Conservation (phyloP, 1,284 basidiomycete genomes). For the Golubevia sp. region DNA sequence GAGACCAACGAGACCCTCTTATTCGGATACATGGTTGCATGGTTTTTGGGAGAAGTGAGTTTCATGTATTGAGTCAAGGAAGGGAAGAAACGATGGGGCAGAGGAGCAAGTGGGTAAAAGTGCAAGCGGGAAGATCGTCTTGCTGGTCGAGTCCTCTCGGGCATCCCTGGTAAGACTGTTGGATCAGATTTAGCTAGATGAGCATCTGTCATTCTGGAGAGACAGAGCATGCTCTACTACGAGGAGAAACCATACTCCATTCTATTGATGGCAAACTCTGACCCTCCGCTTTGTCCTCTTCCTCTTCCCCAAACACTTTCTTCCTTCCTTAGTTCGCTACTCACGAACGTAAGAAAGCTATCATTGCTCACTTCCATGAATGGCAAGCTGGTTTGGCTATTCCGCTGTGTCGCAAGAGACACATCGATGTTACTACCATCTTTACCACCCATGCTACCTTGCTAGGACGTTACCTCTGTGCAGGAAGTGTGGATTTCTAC, state of each 20-base stretch:
- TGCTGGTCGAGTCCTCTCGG: too few relatives aligned
- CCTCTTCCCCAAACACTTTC: conserved; percentile 12
- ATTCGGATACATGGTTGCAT: conserved; percentile 98
- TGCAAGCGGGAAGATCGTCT: too few relatives aligned
- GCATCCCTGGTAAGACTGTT: too few relatives aligned
- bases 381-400: conserved; percentile 99
- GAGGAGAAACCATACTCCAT: neutral
- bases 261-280: conserved; percentile 4
- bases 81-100: too few relatives aligned
- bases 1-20: conserved; percentile 99
- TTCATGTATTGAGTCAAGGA: too few relatives aligned
- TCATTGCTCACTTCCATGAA: conserved; percentile 98
- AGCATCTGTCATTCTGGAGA: too few relatives aligned
- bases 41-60: conserved; percentile 94
- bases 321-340: conserved; percentile 71
- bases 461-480: conserved; percentile 95
- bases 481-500: conserved; percentile 97
- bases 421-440: conserved; percentile 96
- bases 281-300: conserved; percentile 14
- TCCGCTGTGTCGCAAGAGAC: conserved; percentile 90
- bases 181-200: too few relatives aligned
- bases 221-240: conserved; percentile 11
- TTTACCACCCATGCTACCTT: conserved; percentile 96
- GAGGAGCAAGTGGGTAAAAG: too few relatives aligned
- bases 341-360: conserved; percentile 77